A percentile compares a stretch with the other conserved stretches of the same genome.
Conservation (phyloP, 441 rosid species). For the Dalechampia spathulata region DNA sequence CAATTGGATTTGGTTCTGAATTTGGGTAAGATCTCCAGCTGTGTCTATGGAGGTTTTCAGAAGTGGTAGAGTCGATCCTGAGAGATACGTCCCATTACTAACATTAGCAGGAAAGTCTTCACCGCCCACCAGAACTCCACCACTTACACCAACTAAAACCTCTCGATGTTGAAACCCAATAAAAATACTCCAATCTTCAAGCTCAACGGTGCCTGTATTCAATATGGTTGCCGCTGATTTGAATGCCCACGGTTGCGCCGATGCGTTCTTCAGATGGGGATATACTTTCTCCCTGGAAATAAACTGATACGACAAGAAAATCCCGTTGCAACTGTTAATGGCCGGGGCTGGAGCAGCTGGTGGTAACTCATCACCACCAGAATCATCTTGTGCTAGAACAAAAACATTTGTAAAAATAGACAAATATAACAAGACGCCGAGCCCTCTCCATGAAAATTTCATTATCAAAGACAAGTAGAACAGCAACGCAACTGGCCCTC, state of each 20-base stretch:
- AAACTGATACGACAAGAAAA: constrained; percentile 5
- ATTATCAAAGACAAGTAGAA: no score
- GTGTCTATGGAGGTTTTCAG: constrained; percentile 10
- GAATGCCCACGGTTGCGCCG: constrained; percentile 2
- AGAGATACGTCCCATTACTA: constrained; percentile 3
- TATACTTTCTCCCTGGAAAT: neutral
- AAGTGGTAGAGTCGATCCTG: neutral
- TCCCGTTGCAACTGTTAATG: neutral
- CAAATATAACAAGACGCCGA: neutral
- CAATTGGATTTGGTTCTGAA: neutral
- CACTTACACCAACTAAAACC: neutral
- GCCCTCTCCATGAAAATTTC: neutral
- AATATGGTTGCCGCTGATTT: neutral
- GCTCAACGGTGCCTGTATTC: constrained; percentile 3
- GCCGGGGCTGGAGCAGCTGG: constrained; percentile 3
- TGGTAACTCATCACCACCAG: neutral
- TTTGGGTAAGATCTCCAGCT: constrained; percentile 10
- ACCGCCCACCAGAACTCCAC: neutral
- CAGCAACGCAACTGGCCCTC: no score
- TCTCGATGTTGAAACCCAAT: constrained; percentile 6
- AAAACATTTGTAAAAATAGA: neutral
- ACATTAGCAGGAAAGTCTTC: neutral
- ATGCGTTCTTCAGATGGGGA: neutral
- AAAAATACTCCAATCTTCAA: constrained; percentile 1
- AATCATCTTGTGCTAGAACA: neutral